Base-by-base conservation (phyloP, 2,329 filamentous ascomycete species). In the Curvularia eragrostidis region DNA sequence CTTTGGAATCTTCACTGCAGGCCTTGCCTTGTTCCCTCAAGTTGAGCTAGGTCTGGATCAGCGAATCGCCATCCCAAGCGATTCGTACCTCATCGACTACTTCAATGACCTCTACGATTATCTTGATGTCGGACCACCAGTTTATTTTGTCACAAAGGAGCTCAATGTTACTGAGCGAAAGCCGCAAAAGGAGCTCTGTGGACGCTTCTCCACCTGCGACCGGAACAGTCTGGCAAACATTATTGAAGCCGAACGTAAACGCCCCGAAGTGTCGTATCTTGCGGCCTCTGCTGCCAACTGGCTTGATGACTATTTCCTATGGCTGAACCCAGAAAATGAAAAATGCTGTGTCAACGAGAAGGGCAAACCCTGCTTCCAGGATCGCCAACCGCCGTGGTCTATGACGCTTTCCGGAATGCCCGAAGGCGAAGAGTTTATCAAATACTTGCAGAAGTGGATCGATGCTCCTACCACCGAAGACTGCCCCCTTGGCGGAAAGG, bases 41-140 rank as follows among this genome's bases (percentile, higher is more conserved):
- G 87, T 99, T 18, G 80, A 94, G 66, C 86, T 99, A 41, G 95
- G 95, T 0, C 83, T 99, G 26, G 95, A 99, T 71, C 95, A 99
- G 78, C 88, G 95, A 18, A 94, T 97, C 53, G 95, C 95, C 10
- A 90, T 99, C 56, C 95, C 95, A 0, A 91, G 91, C 63, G 93
- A 91, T 69, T 98, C 94, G 1, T 99, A 99, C 74, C 82, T 99
- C 49, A 97, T 99, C 61, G 87, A 90, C 9, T 99, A 97, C 77
- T 99, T 99, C 78, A 93, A 98, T 71, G 95, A 99, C 74, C 82
- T 99, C 28, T 96, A 97, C 75, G 87, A 88, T 58, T 99, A 99
- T 74, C 90, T 98, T 68, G 91, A 93, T 59, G 89, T 88, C 15
- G 96, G 95, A 0, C 94, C 95, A 48, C 95, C 95, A 0, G 93